Base-by-base conservation (phyloP, 1,139 yeast species). In the Lodderomyces parapsilosis region DNA sequence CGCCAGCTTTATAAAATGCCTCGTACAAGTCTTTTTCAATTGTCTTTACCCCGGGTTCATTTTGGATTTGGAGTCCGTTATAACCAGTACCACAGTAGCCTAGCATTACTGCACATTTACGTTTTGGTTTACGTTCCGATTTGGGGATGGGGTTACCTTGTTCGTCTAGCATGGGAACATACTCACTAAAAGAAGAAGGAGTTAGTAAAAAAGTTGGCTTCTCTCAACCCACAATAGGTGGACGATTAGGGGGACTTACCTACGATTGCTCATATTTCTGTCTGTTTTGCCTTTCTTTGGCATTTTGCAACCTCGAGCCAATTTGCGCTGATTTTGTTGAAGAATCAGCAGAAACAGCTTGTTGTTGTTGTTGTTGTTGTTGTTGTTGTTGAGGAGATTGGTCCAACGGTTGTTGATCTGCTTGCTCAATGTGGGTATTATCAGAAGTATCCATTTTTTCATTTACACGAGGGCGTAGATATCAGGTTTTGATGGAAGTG, bases 11-110 rank as follows among this genome's bases (percentile, higher is more conserved):
- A 23, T 83, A 85, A 62, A 93, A 83, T 0, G 98, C 97, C 35
- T 78, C 76, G 63, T 90, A 93, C 15, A 93, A 59, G 42, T 88
- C 97, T 11, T 93, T 93, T 63, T 93, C 99, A 54, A 93, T 94
- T 11, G 99, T 93, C 58, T 81, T 83, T 42, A 83, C 82, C 24
- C 93, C 96, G 4, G 96, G 96, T 57, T 90, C 91, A 46, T 68
- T 69, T 47, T 73, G 78, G 52, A 87, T 72, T 65, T 93, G 99
- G 96, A 93, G 89, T 10, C 99, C 99, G 63, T 89, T 95, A 64
- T 91, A 93, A 0, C 99, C 99, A 0, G 98, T 85, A 39, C 99
- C 99, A 63, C 98, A 93, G 67, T 93, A 93, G 1, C 99, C 99
- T 54, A 93, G 75, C 83, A 90, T 76, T 51, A 88, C 85, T 0